These are phyloP conservation scores for Akanthomyces lecanii DNA, from an alignment of 2,329 filamentous ascomycete species.

Conservation along the genomic window DNA sequence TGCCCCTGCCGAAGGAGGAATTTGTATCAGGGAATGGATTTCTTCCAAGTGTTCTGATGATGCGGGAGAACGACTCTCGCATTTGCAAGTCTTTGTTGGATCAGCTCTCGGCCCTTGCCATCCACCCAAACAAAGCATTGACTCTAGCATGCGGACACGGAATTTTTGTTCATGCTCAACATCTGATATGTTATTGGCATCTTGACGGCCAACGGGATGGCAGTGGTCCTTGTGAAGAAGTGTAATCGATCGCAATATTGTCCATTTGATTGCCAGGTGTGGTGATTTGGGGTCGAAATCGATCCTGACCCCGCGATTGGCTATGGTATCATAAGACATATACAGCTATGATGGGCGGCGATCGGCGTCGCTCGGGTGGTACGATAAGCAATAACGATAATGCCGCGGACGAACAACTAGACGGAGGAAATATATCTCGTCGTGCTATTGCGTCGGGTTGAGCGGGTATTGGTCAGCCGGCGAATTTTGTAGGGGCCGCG, in stretches of 20 bases:
- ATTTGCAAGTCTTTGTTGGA: neutral
- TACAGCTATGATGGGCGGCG: neutral
- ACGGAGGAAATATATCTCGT: neutral
- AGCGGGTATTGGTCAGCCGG: neutral
- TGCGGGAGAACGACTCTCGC: neutral
- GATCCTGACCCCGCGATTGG: neutral
- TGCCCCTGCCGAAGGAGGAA: neutral
- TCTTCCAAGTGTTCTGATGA: neutral
- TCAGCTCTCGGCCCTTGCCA: neutral
- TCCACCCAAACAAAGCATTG: too few relatives aligned
- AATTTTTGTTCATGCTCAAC: neutral
- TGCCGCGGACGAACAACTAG: neutral
- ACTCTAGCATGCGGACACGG: neutral
- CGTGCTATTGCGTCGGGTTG: neutral
- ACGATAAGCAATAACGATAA: neutral
- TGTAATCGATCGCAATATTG: neutral
- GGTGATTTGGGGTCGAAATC: neutral
- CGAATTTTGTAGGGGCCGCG: neutral
- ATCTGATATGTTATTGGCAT: neutral
- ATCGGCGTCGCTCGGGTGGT: neutral
- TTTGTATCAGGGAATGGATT: neutral
- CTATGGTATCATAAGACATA: neutral
- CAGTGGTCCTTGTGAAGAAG: neutral
- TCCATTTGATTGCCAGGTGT: neutral
- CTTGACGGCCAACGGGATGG: neutral